phyloP scores from a whole-genome alignment of 2,329 filamentous ascomycete genomes.

The Metarhizium brunneum region DNA sequence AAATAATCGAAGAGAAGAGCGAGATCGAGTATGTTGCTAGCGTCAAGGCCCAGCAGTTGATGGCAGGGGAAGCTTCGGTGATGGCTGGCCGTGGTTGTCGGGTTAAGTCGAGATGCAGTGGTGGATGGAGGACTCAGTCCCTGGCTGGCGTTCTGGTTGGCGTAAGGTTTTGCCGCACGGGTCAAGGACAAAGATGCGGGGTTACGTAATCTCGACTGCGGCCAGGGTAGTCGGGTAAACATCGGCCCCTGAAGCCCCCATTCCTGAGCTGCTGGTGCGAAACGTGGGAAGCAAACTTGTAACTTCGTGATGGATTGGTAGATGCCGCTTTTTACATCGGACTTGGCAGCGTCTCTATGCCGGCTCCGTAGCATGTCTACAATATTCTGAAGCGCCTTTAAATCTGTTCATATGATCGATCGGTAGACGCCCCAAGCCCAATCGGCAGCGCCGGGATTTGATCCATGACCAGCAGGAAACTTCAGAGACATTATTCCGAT shows the following conservation, averaged over 20 bases:
- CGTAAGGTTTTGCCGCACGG: slow-evolving; percentile 31
- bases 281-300: too few species aligned
- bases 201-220: slow-evolving; percentile 3
- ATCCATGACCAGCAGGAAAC: too few species aligned
- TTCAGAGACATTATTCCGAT: too few species aligned
- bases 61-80: slow-evolving; percentile 17
- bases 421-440: too few species aligned
- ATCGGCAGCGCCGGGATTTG: too few species aligned
- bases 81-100: slow-evolving; percentile 12
- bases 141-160: slow-evolving; percentile 27
- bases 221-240: not conserved
- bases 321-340: too few species aligned
- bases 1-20: slow-evolving; percentile 8
- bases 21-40: not conserved
- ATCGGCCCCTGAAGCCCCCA: not conserved
- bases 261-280: too few species aligned
- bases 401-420: too few species aligned
- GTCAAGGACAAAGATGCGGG: not conserved
- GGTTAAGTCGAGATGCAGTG: slow-evolving; percentile 17
- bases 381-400: too few species aligned
- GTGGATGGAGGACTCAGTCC: slow-evolving; percentile 29
- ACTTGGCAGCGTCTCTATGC: too few species aligned
- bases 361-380: too few species aligned
- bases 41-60: slow-evolving; percentile 2
- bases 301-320: too few species aligned